Conservation (phyloP, 768 basidiomycete species). For the Mycena indigotica region DNA sequence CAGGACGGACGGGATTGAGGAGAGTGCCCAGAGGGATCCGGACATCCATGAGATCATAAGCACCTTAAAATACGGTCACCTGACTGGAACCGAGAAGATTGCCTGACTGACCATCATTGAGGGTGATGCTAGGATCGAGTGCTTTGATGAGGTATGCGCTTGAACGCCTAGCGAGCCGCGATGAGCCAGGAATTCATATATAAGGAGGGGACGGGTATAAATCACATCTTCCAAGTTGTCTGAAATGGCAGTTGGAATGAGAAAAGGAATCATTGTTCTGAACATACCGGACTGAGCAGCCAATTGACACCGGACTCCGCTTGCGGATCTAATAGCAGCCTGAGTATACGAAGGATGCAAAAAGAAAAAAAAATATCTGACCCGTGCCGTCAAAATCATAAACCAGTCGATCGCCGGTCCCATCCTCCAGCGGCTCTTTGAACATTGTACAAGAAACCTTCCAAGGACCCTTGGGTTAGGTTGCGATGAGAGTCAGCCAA, state of each 20-base stretch:
- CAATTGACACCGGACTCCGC: conserved; percentile 23
- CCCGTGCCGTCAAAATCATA: conserved; percentile 35
- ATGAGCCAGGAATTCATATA: no score
- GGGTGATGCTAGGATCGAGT: conserved; percentile 31
- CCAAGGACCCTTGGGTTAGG: conserved; percentile 12
- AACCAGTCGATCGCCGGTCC: conserved; percentile 25
- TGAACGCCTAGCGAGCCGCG: conserved; percentile 19
- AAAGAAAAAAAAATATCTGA: neutral
- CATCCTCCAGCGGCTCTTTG: conserved; percentile 26
- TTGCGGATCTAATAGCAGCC: conserved; percentile 23
- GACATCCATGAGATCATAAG: conserved; percentile 32
- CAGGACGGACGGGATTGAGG: conserved; percentile 32
- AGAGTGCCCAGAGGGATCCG: conserved; percentile 32
- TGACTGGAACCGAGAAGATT: no score
- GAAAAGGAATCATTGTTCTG: neutral
- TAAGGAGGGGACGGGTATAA: no score
- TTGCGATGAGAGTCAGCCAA: neutral
- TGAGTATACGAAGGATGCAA: neutral
- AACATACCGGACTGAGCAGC: conserved; percentile 20
- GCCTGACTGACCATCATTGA: conserved; percentile 27
- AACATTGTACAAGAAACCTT: conserved; percentile 28
- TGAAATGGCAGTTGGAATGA: neutral
- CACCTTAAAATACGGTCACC: conserved; percentile 15
- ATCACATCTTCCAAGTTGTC: conserved; percentile 23
- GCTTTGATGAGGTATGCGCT: conserved; percentile 32